phyloP scores from a whole-genome alignment of 2,329 filamentous ascomycete species.

The Hypocrella siamensis region DNA sequence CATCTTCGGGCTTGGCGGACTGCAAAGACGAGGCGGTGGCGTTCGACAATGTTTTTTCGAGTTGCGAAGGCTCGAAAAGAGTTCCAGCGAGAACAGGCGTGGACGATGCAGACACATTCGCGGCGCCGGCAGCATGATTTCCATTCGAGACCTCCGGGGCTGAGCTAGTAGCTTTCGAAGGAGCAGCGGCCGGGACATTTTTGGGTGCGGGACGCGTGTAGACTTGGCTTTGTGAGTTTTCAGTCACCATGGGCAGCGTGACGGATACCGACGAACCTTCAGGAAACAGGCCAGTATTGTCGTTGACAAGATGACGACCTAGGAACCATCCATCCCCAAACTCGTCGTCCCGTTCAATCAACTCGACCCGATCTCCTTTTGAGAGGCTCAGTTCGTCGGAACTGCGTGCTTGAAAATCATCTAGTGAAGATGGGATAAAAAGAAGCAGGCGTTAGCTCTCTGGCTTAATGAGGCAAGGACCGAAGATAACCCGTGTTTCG shows the following conservation, averaged over 20 bases:
- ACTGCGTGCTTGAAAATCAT: slow-evolving; percentile 84
- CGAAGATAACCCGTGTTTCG: no score
- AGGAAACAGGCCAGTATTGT: slow-evolving; percentile 64
- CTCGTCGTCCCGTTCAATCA: slow-evolving; percentile 75
- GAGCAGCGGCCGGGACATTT: slow-evolving; percentile 15
- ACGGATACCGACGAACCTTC: slow-evolving; percentile 44
- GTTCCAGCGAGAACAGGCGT: not conserved
- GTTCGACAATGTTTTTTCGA: not conserved
- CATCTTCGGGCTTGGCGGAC: slow-evolving; percentile 20
- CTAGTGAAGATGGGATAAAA: slow-evolving; percentile 24
- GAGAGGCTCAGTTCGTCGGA: slow-evolving; percentile 81
- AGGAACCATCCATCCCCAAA: slow-evolving; percentile 82
- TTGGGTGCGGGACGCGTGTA: slow-evolving; percentile 46
- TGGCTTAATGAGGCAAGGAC: no score
- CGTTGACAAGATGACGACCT: slow-evolving; percentile 57
- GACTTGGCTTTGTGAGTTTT: slow-evolving; percentile 25
- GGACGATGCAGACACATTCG: slow-evolving; percentile 11
- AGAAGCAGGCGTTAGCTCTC: not conserved
- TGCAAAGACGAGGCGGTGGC: slow-evolving; percentile 29
- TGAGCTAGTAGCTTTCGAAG: slow-evolving; percentile 14
- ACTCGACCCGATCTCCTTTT: slow-evolving; percentile 71
- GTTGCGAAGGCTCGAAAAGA: not conserved
- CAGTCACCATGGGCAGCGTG: not conserved
- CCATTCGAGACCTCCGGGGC: slow-evolving; percentile 15
- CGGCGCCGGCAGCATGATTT: slow-evolving; percentile 6